These are phyloP conservation scores for Curvularia eragrostidis DNA, from an alignment of 2,329 filamentous ascomycete species.

Conservation along the genomic window DNA sequence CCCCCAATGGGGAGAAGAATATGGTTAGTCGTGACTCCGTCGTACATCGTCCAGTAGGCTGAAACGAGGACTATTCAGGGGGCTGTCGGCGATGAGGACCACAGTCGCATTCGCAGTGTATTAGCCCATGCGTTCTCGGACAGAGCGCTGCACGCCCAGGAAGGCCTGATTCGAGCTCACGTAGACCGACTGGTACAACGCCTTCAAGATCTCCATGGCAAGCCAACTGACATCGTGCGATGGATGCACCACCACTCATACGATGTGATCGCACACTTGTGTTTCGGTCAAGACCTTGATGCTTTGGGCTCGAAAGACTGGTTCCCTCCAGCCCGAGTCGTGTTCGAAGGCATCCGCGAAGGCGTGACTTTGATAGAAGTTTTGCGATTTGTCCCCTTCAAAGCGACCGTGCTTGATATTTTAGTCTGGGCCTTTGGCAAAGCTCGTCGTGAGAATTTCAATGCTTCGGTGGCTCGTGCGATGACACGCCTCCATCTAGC, in stretches of 20 bases:
- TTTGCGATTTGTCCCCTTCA: constrained; percentile 1
- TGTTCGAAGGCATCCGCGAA: constrained; percentile 1
- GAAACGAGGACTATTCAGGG: not conserved
- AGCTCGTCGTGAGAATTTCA: constrained; percentile 1
- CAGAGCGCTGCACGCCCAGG: constrained; percentile 1
- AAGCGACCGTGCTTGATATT: not conserved
- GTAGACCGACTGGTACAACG: not conserved
- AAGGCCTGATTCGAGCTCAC: not conserved
- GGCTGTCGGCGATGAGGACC: not conserved
- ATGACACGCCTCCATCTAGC: not conserved
- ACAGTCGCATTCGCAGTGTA: constrained; percentile 1
- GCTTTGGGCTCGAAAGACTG: not conserved
- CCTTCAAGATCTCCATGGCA: constrained; percentile 1
- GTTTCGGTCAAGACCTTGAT: constrained; percentile 2
- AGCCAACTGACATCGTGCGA: not conserved
- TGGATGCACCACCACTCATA: constrained; percentile 1
- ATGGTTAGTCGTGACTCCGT: constrained; percentile 1
- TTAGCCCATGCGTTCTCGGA: constrained; percentile 1
- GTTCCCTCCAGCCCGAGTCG: not conserved
- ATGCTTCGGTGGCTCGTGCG: not conserved
- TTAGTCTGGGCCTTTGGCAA: constrained; percentile 1
- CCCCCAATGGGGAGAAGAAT: not conserved
- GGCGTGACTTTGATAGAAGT: constrained; percentile 1
- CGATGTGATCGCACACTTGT: not conserved
- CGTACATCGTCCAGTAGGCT: not conserved